These are phyloP conservation scores for Colletotrichum sublineola DNA, from an alignment of 2,329 filamentous ascomycete genomes.

Conservation along the genomic window DNA sequence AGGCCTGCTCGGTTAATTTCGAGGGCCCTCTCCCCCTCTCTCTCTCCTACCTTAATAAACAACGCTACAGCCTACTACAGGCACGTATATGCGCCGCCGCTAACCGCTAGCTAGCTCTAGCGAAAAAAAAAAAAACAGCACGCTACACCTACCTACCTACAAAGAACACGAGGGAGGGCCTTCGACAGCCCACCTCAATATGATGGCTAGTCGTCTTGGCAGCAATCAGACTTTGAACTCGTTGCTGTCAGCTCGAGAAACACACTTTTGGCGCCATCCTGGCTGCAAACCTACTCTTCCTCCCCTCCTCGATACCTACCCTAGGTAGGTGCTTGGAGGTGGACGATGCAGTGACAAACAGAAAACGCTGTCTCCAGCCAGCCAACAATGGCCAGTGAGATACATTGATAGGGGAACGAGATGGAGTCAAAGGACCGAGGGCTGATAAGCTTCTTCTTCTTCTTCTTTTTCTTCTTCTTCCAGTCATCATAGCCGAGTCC, in stretches of 20 bases:
- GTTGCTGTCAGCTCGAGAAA: background rate
- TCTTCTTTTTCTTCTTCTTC: too few relatives aligned
- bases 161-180: background rate
- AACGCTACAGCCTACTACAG: background rate
- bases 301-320: background rate
- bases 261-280: conserved; percentile 7
- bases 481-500: too few relatives aligned
- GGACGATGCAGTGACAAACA: background rate
- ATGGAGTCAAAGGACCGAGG: background rate
- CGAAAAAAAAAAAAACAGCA: background rate
- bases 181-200: background rate
- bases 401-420: background rate
- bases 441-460: background rate
- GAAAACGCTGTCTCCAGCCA: background rate
- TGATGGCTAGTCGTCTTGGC: conserved; percentile 13
- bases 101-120: background rate
- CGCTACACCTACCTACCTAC: too few relatives aligned
- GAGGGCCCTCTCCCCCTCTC: background rate
- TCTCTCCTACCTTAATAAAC: background rate
- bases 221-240: background rate
- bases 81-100: conserved; percentile 7
- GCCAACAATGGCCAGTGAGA: background rate
- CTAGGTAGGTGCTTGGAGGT: background rate
- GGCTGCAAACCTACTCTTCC: background rate
- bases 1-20: conserved; percentile 6